Evolutionary conservation across 179 eudicot species (phyloP), one percentile per base, ranked within the genome.

Genomic region (Patellifolia procumbens): DNA sequence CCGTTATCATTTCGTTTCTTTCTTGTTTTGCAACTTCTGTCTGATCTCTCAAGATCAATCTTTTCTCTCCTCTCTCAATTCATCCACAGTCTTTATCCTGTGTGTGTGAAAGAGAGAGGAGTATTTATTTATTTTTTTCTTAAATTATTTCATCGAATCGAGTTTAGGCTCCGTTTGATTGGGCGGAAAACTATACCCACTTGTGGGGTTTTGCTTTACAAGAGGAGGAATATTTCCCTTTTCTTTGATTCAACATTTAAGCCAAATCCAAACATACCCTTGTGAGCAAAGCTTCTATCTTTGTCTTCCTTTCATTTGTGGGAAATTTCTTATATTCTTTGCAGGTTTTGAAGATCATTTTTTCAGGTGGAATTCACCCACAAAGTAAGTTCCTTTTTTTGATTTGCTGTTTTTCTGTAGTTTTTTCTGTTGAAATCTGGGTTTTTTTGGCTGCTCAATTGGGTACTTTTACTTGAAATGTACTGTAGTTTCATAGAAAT

Each of bases 51-150:
- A 16, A 20, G 1, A 45, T 68, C 39, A 69, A 8, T 69, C 31
- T 70, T 70, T 43, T 70, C 73, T 49, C 59, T 70, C 72, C 73
- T 70, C 73, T 51, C 73, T 70, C 73, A 45, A 48, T 26, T 28
- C 72, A 13, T 32, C 35, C 60, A 70, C 70, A 66, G 49, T 16
- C 22, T 29, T 32, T 19, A 22, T 34, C 67, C 24, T 45, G 32
- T 68, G 55, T 68, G 37, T 35, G 20, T 35, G 45, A 64, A 12
- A 35, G 39, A 67, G 11, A 46, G 72, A 48, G 72, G 17, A 24
- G 24, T 4, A 15, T 62, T 4, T 4, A 24, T 42, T 24, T 45
- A 13, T 49, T 46, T 9, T 15, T 5, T 9, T 19, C 9, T n/a
- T n/a, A 31, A 15, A 17, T 16, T 11, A 26, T 6, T 19, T 62